These are phyloP conservation scores for Galerina marginata DNA, from an alignment of 768 basidiomycete species.

Conservation along the genomic window DNA sequence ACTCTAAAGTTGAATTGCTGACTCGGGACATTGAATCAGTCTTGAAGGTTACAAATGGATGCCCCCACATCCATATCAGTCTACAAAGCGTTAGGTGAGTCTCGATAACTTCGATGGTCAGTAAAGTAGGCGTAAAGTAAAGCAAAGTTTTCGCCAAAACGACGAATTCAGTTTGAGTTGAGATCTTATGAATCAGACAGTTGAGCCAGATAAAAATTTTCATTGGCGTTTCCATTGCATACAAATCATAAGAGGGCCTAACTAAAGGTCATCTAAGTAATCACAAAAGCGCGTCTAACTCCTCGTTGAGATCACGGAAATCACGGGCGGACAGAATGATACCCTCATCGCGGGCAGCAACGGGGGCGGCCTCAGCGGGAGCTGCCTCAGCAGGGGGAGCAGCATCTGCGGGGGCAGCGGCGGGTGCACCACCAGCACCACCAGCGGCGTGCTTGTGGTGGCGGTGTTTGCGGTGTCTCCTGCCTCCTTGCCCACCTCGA, in stretches of 20 bases:
- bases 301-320: slow-evolving; percentile 11
- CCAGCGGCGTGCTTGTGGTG: slow-evolving; percentile 3
- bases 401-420: background rate
- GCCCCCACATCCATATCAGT: too few relatives aligned
- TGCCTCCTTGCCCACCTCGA: background rate
- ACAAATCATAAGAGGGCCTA: slow-evolving; percentile 1
- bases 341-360: slow-evolving; percentile 3
- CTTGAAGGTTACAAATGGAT: too few relatives aligned
- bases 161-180: too few relatives aligned
- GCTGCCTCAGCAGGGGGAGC: background rate
- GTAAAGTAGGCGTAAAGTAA: too few relatives aligned
- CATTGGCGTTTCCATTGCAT: background rate
- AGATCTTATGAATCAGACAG: too few relatives aligned
- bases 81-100: too few relatives aligned
- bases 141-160: too few relatives aligned
- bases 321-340: slow-evolving; percentile 10
- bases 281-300: slow-evolving; percentile 4
- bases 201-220: background rate
- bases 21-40: too few relatives aligned
- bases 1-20: too few relatives aligned
- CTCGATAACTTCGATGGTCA: too few relatives aligned
- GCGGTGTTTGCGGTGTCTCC: background rate
- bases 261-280: background rate
- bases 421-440: background rate
- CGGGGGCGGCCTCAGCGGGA: background rate